Evolutionary conservation across 2,329 filamentous ascomycete genomes (phyloP).

Genomic region (Colletotrichum ledebouriae): DNA sequence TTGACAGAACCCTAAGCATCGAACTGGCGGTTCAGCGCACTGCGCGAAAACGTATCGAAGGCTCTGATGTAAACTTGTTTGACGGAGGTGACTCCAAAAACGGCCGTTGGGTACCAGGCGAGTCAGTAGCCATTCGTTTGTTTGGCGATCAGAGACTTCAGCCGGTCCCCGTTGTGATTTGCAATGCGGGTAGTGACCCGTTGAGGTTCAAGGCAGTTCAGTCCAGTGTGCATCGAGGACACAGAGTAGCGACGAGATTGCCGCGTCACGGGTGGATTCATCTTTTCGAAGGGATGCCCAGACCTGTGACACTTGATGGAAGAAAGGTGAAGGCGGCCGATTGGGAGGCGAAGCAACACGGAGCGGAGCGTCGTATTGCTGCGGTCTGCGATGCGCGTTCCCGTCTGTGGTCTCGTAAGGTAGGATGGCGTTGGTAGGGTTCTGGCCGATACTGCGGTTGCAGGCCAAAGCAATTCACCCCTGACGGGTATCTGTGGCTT

Average conservation of each 20-base stretch:
- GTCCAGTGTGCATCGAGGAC: constrained; percentile 20
- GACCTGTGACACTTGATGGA: constrained; percentile 32
- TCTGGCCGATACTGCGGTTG: background rate
- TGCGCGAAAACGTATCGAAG: constrained; percentile 15
- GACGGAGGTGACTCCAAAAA: constrained; percentile 11
- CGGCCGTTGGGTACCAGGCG: background rate
- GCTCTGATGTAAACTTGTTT: constrained; percentile 27
- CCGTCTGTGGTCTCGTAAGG: constrained; percentile 15
- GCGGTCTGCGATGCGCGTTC: constrained; percentile 18
- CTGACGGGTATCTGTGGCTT: too few relatives aligned
- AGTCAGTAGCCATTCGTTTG: constrained; percentile 11
- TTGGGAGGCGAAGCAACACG: constrained; percentile 11
- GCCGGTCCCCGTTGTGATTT: constrained; percentile 15
- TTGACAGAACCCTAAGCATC: constrained; percentile 25
- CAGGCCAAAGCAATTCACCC: too few relatives aligned
- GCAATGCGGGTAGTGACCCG: constrained; percentile 19
- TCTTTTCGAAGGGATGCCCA: constrained; percentile 39
- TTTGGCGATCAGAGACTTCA: constrained; percentile 8
- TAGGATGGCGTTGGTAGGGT: background rate
- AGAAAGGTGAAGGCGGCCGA: too few relatives aligned
- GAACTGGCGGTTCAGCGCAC: constrained; percentile 4
- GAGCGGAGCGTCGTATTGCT: constrained; percentile 26
- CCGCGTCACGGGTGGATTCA: constrained; percentile 35
- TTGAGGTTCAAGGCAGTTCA: background rate
- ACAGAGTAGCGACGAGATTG: constrained; percentile 12